phyloP scores from a whole-genome alignment of 257 asterid species.

The Jasminum sambac region DNA sequence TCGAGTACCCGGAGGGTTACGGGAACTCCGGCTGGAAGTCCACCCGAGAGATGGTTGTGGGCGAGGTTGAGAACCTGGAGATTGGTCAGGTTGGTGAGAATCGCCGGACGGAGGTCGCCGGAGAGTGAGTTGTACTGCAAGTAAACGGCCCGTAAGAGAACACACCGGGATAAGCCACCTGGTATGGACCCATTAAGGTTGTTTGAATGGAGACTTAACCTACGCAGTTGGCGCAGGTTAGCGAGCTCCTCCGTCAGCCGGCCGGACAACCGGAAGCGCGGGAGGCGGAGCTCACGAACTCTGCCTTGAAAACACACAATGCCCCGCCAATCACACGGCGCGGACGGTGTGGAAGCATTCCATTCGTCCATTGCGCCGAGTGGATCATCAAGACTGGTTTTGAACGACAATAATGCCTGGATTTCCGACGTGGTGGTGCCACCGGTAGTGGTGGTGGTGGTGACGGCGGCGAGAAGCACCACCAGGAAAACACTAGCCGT shows the following conservation, averaged over 20 bases:
- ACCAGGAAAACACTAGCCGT: constrained; percentile 37
- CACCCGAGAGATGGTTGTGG: constrained; percentile 52
- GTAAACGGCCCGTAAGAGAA: constrained; percentile 63
- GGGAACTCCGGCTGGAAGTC: constrained; percentile 35
- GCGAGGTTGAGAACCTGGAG: constrained; percentile 60
- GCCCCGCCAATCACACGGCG: constrained; percentile 92
- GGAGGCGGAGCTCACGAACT: constrained; percentile 60
- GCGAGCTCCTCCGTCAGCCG: constrained; percentile 37
- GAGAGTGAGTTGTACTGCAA: constrained; percentile 63
- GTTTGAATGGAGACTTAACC: constrained; percentile 69
- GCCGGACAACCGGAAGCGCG: constrained; percentile 67
- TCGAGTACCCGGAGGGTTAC: constrained; percentile 48
- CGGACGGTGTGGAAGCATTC: constrained; percentile 57
- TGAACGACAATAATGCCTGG: constrained; percentile 54
- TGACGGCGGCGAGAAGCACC: constrained; percentile 35
- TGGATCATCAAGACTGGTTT: constrained; percentile 57
- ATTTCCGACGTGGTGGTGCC: constrained; percentile 40
- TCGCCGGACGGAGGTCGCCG: constrained; percentile 50
- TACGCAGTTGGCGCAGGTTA: constrained; percentile 47
- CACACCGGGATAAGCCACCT: constrained; percentile 40
- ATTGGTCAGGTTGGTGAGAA: constrained; percentile 51
- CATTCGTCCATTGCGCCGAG: constrained; percentile 59
- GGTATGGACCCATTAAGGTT: constrained; percentile 66
- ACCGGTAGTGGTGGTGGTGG: constrained; percentile 29
- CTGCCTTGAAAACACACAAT: constrained; percentile 49